Percentiles rank a stretch among this genome's conserved stretches.
Conservation (phyloP, 805 yeast species). For the Soucietia sequanensis region DNA sequence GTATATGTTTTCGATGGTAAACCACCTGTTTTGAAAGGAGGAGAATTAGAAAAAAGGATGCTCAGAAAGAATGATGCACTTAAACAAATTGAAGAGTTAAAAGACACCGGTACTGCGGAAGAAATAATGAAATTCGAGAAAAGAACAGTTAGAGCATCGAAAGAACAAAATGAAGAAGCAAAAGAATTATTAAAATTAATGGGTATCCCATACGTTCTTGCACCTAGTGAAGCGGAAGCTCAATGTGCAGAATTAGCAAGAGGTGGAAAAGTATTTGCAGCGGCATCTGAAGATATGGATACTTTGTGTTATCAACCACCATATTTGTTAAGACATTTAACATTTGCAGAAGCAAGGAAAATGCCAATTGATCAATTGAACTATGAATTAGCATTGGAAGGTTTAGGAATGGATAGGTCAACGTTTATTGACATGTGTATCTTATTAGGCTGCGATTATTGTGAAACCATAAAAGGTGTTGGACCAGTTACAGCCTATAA, state of each 20-base stretch:
- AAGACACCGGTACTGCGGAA: conserved; percentile 77
- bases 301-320: conserved; percentile 92
- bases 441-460: conserved; percentile 93
- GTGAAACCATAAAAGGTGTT: conserved; percentile 91
- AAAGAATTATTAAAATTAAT: conserved; percentile 73
- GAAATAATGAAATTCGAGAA: conserved; percentile 76
- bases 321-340: conserved; percentile 77
- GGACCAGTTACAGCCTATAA: conserved; percentile 96
- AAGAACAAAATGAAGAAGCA: conserved; percentile 93
- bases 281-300: conserved; percentile 99
- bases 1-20: conserved; percentile 97
- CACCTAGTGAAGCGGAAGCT: conserved; percentile 99
- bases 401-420: conserved; percentile 66
- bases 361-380: conserved; percentile 86
- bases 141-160: conserved; percentile 84
- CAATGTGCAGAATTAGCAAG: conserved; percentile 94
- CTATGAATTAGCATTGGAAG: conserved; percentile 66
- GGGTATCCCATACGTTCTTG: conserved; percentile 94
- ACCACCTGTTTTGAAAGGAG: conserved; percentile 92
- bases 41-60: conserved; percentile 85
- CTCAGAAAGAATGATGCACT: conserved; percentile 81
- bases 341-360: conserved; percentile 92
- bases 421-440: conserved; percentile 92
- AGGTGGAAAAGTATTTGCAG: conserved; percentile 90
- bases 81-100: conserved; percentile 67